Evolutionary conservation across 805 yeast species (phyloP).

Genomic region (Isabelozyma heimii): DNA sequence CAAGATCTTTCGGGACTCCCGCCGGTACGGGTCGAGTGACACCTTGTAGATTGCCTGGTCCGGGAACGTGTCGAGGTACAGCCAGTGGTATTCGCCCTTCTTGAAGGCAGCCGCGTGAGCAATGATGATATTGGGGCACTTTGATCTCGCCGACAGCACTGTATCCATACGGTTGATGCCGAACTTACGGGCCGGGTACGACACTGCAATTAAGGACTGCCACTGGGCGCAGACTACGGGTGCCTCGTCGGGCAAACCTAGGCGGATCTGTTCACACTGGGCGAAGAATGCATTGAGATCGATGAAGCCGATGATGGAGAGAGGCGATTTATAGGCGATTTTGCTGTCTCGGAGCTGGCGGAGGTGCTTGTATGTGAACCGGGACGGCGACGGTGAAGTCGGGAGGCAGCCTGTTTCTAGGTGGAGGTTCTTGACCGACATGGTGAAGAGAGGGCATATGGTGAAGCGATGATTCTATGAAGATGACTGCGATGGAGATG

Average conservation of each 20-base stretch:
- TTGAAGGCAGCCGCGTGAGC: slow-evolving; percentile 94
- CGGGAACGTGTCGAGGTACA: slow-evolving; percentile 61
- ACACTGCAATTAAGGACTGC: slow-evolving; percentile 85
- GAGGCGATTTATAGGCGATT: slow-evolving; percentile 58
- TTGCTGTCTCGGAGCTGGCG: slow-evolving; percentile 43
- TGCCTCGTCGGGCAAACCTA: slow-evolving; percentile 59
- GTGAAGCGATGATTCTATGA: no score
- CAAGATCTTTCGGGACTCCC: slow-evolving; percentile 81
- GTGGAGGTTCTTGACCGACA: slow-evolving; percentile 1
- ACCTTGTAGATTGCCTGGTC: slow-evolving; percentile 71
- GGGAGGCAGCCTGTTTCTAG: background rate
- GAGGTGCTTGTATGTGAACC: slow-evolving; percentile 49
- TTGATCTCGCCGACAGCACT: slow-evolving; percentile 60
- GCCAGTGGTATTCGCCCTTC: slow-evolving; percentile 84
- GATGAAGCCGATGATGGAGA: slow-evolving; percentile 78
- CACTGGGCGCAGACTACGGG: slow-evolving; percentile 97
- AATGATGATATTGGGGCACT: slow-evolving; percentile 73
- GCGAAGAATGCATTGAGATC: slow-evolving; percentile 97
- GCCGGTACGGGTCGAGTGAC: slow-evolving; percentile 83
- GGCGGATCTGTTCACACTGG: slow-evolving; percentile 81
- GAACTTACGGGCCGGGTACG: slow-evolving; percentile 81
- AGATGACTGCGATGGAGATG: no score
- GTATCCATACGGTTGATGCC: slow-evolving; percentile 81
- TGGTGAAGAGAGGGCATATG: background rate
- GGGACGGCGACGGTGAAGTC: background rate